Base-by-base conservation (phyloP, 176 grass and related monocot species). In the Carex littledalei region DNA sequence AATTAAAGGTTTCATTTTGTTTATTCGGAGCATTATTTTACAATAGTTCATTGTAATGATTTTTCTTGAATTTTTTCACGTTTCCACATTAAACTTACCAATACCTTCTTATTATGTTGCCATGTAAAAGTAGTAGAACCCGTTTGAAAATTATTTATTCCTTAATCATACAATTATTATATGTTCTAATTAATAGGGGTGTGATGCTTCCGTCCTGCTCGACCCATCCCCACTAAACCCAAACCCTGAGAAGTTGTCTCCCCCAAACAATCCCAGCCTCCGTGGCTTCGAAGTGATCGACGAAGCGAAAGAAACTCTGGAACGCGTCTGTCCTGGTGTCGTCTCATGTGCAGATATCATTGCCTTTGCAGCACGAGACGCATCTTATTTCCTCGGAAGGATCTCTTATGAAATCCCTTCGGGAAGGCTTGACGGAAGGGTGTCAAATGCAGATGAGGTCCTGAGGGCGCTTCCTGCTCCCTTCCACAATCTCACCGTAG, bases 291-390 rank as follows among this genome's bases (percentile, higher is more conserved):
- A 81, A 73, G 86, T 91, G 16, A 89, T 94, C 73, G 43, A 82
- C 45, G 78, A 66, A 14, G 87, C 85, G 0, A 94, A 94, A 77
- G 58, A 63, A 2, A 43, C 53, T 0, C 64, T 94, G 20, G 87
- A 91, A 84, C 39, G 17, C 6, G 14, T n/a, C 14, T 94, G 89
- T 88, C 83, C 45, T 2, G n/a, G 65, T 3, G 76, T 87, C 2
- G 79, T 91, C 16, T 89, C 90, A 12, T 90, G 86, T 75, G 84
- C 88, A 4, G 93, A 93, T 39, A 87, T 93, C 60, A 32, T 93
- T 12, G 86, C 84, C 5, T 90, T 93, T 63, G 84, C 91, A 0
- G 86, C 79, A 6, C 85, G 88, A 3, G 90, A 93, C 34, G 72
- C 86, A 0, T 24, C 80, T 18, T 45, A 35, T 45, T 14, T 90